Base-by-base conservation (phyloP, 345 rosid species). In the Populus ilicifolia region DNA sequence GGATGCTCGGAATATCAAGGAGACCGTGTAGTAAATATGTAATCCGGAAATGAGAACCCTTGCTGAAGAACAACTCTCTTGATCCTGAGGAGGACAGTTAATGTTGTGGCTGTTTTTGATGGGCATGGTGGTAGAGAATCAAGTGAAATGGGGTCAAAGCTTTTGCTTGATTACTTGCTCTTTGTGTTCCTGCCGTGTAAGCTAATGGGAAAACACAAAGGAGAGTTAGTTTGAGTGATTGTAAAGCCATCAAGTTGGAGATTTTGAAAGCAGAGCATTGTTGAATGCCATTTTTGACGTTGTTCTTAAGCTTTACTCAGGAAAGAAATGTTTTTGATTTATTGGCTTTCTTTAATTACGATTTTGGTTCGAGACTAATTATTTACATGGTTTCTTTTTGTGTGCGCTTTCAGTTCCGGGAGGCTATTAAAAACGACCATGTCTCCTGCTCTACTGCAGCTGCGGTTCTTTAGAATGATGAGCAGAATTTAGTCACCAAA, bases 51-150 rank as follows among this genome's bases (percentile, higher is more conserved):
- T 66, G 56, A 77, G 10, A 73, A 25, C 76, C 76, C 5, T 39
- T 77, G 30, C 70, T 35, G 20, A 18, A 52, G 59, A 52, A 52
- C 59, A 18, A 18, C 10, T 52, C 59, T 18, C 59, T 52, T 52
- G 59, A 52, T 52, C 29, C 61, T 12, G 64, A 62, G 67, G 73
- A 62, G 48, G 80, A 36, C 20, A 59, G 67, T 81, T 39, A 67
- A 78, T 27, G 27, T 75, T 35, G 67, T 70, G 4, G 82, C 80
- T n/a, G 73, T 81, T 25, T 84, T 81, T 80, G 84, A 84, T 69
- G 86, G 84, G 5, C 84, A 78, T 65, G 79, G 75, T 8, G 86
- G 80, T 2, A 29, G 35, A 50, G 84, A 78, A 76, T 78, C 82
- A 7, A 84, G 80, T 35, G 78, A 81, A 48, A 78, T 81, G 80